phyloP scores from a whole-genome alignment of 306 rosid genomes.

The Corylus americana region DNA sequence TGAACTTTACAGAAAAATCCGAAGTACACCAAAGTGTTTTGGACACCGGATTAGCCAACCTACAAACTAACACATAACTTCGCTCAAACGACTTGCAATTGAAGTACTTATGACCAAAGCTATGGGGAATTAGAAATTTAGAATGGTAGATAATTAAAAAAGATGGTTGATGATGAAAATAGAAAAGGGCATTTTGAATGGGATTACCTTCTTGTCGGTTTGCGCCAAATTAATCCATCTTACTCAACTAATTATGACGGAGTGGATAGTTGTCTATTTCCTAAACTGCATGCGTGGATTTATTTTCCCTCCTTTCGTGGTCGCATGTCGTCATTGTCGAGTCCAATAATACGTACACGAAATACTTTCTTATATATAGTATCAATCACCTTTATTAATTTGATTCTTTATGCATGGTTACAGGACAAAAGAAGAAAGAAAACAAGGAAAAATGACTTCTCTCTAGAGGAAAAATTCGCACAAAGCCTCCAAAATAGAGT shows the following conservation, averaged over 20 bases:
- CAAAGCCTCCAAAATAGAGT: background rate
- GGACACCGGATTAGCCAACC: too few relatives aligned
- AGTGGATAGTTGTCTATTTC: background rate
- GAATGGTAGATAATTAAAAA: background rate
- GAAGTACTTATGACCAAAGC: too few relatives aligned
- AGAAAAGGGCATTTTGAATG: background rate
- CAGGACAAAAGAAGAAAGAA: background rate
- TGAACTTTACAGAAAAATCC: too few relatives aligned
- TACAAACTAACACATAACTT: too few relatives aligned
- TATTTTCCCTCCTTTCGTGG: background rate
- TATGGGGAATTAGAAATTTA: too few relatives aligned
- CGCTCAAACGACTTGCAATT: too few relatives aligned
- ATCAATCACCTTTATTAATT: background rate
- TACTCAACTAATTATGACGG: background rate
- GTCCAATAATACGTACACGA: background rate
- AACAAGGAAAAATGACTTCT: background rate
- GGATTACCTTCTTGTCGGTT: background rate
- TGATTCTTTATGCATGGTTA: background rate
- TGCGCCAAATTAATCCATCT: background rate
- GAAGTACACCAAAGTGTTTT: too few relatives aligned
- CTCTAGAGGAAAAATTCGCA: background rate
- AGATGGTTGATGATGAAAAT: background rate
- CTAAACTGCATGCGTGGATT: background rate
- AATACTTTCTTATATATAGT: background rate
- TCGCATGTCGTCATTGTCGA: conserved; percentile 8